phyloP scores from a whole-genome alignment of 768 basidiomycete species.

The Leccinum disarticulatum region DNA sequence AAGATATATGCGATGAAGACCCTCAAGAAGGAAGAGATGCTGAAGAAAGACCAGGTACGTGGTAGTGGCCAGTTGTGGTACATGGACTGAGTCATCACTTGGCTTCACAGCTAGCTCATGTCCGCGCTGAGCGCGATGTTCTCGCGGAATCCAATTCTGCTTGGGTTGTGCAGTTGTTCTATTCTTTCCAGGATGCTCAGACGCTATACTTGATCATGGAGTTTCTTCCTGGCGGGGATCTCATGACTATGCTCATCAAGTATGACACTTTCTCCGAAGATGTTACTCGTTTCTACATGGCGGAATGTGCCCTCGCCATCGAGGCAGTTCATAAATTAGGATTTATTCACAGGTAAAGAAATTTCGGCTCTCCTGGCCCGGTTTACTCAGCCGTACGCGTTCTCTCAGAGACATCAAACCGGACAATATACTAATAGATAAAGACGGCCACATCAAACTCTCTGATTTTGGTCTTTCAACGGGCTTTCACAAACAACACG shows the following conservation, averaged over 20 bases:
- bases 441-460: conserved; percentile 94
- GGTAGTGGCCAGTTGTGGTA: not conserved
- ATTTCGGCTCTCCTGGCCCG: not conserved
- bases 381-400: not conserved
- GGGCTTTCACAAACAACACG: conserved; percentile 98
- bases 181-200: conserved; percentile 95
- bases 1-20: conserved; percentile 99
- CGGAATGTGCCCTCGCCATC: conserved; percentile 97
- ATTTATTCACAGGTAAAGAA: conserved; percentile 88
- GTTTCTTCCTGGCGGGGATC: conserved; percentile 95
- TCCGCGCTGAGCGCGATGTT: conserved; percentile 95
- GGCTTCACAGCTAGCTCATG: conserved; percentile 80
- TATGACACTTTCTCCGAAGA: conserved; percentile 99
- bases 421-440: conserved; percentile 90
- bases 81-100: conserved; percentile 4
- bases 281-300: conserved; percentile 97
- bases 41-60: conserved; percentile 95
- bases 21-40: conserved; percentile 95
- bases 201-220: conserved; percentile 99
- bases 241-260: conserved; percentile 99
- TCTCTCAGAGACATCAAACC: conserved; percentile 91
- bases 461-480: conserved; percentile 99
- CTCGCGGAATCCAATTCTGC: conserved; percentile 92
- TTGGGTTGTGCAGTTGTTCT: conserved; percentile 97
- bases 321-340: conserved; percentile 97